phyloP scores from a whole-genome alignment of 2,329 filamentous ascomycete species.

The Verticillium longisporum region DNA sequence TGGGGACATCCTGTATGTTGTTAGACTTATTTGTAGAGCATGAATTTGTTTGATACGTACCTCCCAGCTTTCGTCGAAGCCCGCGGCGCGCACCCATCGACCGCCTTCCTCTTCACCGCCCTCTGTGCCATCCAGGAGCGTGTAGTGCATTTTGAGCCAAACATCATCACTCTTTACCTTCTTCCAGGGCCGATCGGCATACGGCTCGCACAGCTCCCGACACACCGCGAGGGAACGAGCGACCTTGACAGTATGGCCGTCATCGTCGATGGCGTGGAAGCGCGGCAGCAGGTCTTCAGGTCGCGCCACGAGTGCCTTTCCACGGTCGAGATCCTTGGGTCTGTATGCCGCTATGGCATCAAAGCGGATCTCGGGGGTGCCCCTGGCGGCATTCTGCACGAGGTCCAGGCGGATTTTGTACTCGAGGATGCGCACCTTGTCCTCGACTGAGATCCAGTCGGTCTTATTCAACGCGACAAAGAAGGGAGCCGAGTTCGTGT shows the following conservation, averaged over 20 bases:
- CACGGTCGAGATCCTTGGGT: slow-evolving; percentile 31
- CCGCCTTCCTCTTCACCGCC: slow-evolving; percentile 26
- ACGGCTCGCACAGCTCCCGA: slow-evolving; percentile 39
- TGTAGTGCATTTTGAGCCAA: slow-evolving; percentile 54
- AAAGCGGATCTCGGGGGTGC: slow-evolving; percentile 51
- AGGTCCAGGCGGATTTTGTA: slow-evolving; percentile 76
- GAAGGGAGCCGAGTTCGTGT: slow-evolving; percentile 64
- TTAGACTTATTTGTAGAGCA: not conserved
- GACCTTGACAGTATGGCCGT: slow-evolving; percentile 77
- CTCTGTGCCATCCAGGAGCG: slow-evolving; percentile 58
- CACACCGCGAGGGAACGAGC: slow-evolving; percentile 63
- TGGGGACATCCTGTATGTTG: not conserved
- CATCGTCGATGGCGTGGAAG: slow-evolving; percentile 49
- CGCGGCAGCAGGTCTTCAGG: slow-evolving; percentile 40
- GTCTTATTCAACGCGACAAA: slow-evolving; percentile 62
- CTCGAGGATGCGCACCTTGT: slow-evolving; percentile 67
- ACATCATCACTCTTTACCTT: slow-evolving; percentile 45
- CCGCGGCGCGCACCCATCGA: slow-evolving; percentile 55
- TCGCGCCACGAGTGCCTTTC: slow-evolving; percentile 35
- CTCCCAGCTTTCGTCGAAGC: slow-evolving; percentile 61
- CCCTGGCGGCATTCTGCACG: slow-evolving; percentile 64
- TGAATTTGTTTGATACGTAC: slow-evolving; percentile 8
- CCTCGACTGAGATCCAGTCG: slow-evolving; percentile 50
- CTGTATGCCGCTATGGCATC: slow-evolving; percentile 55
- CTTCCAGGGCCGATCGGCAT: slow-evolving; percentile 38